Evolutionary conservation across 2,329 filamentous ascomycete species (phyloP).

Genomic region (Bimuria novae-zelandiae): DNA sequence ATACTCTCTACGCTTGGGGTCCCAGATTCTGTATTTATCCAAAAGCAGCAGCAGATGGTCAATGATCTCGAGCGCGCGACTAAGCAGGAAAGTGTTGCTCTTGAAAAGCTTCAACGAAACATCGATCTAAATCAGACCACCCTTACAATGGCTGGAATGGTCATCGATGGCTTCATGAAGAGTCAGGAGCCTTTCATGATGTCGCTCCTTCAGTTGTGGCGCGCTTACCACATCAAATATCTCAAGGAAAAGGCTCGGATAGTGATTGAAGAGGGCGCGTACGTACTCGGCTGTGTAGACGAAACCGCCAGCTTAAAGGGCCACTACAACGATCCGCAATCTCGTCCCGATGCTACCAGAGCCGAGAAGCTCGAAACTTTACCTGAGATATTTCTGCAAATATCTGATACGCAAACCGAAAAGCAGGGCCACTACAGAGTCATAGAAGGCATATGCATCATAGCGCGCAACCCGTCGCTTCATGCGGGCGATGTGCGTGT

Average conservation of each 20-base stretch:
- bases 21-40: slow-evolving; percentile 65
- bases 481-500: slow-evolving; percentile 91
- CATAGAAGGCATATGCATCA: slow-evolving; percentile 76
- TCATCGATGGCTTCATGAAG: slow-evolving; percentile 78
- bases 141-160: slow-evolving; percentile 72
- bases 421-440: slow-evolving; percentile 62
- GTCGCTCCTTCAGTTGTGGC: slow-evolving; percentile 81
- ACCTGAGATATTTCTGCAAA: slow-evolving; percentile 88
- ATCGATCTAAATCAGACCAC: slow-evolving; percentile 87
- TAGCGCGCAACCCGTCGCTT: slow-evolving; percentile 91
- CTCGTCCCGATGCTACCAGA: slow-evolving; percentile 51
- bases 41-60: slow-evolving; percentile 71
- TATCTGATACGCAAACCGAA: slow-evolving; percentile 58
- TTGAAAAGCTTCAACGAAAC: slow-evolving; percentile 70
- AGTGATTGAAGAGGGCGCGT: slow-evolving; percentile 78
- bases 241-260: slow-evolving; percentile 94
- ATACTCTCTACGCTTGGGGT: slow-evolving; percentile 83
- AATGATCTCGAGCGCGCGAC: slow-evolving; percentile 71
- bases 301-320: slow-evolving; percentile 79
- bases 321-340: slow-evolving; percentile 60
- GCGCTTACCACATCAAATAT: slow-evolving; percentile 84
- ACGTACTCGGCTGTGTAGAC: slow-evolving; percentile 85
- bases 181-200: slow-evolving; percentile 77
- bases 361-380: slow-evolving; percentile 51
- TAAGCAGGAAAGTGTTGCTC: slow-evolving; percentile 65